Conservation (phyloP, 2,329 filamentous ascomycete species). For the Hymenoscyphus salicellus region DNA sequence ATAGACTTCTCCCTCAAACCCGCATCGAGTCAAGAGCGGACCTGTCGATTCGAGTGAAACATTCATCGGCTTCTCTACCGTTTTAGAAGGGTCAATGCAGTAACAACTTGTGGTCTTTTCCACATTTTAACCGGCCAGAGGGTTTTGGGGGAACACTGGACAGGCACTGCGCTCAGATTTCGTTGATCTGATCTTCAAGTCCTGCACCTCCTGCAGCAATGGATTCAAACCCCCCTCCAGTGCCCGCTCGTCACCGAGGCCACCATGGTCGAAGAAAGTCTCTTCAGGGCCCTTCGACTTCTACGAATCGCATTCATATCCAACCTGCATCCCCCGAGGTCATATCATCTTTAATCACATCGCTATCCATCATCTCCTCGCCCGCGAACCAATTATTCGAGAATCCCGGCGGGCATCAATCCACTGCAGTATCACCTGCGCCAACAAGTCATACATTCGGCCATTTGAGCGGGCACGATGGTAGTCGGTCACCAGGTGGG, state of each 20-base stretch:
- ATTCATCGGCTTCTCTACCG: conserved; percentile 17
- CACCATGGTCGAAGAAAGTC: conserved; percentile 32
- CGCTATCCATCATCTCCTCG: conserved; percentile 63
- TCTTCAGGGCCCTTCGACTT: conserved; percentile 30
- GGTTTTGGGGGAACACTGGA: conserved; percentile 20
- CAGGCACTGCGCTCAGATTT: conserved; percentile 12
- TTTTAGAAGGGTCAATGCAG: conserved; percentile 32
- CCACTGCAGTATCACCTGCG: conserved; percentile 41
- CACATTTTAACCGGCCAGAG: conserved; percentile 11
- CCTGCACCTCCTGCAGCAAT: conserved; percentile 25
- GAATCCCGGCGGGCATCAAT: conserved; percentile 37
- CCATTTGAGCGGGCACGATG: conserved; percentile 23
- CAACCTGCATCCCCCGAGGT: conserved; percentile 57
- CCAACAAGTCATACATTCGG: conserved; percentile 32
- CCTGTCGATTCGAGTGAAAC: conserved; percentile 27
- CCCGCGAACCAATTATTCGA: conserved; percentile 71
- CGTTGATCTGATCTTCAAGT: conserved; percentile 18
- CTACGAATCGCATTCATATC: conserved; percentile 33
- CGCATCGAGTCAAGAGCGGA: conserved; percentile 15
- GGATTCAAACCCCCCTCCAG: conserved; percentile 32
- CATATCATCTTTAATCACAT: conserved; percentile 68
- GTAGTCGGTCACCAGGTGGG: conserved; percentile 31
- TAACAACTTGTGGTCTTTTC: not conserved
- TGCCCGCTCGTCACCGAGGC: conserved; percentile 30
- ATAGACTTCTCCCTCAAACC: conserved; percentile 18